Percentiles rank a stretch among this genome's conserved stretches.
These are phyloP conservation scores for Quercus phellos DNA, from an alignment of 331 rosid genomes.

Conservation along the genomic window DNA sequence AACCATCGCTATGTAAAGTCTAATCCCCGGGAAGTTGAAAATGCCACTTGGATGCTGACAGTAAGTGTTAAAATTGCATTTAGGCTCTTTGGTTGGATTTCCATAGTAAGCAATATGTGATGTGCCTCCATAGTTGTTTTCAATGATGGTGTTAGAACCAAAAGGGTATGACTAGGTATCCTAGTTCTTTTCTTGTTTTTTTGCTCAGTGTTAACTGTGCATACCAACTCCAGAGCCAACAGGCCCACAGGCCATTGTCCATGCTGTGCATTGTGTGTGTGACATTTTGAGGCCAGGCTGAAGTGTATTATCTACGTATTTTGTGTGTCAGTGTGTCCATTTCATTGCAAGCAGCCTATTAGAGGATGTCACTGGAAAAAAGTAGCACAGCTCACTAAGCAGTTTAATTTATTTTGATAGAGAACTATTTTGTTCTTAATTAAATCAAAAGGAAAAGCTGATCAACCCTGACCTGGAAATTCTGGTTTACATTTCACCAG, in stretches of 20 bases:
- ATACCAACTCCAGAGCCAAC: too few species aligned
- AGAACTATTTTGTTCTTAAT: not conserved
- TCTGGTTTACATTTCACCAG: not conserved
- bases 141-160: not conserved
- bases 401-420: not conserved
- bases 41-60: constrained; percentile 99
- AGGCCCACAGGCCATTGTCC: too few species aligned
- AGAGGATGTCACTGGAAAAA: not conserved
- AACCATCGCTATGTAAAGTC: constrained; percentile 98
- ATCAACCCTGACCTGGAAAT: not conserved
- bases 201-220: too few species aligned
- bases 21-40: constrained; percentile 97
- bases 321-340: too few species aligned
- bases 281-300: too few species aligned
- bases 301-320: too few species aligned
- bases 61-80: constrained; percentile 46
- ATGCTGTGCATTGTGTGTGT: too few species aligned
- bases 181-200: too few species aligned
- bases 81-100: constrained; percentile 7
- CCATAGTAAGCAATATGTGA: not conserved
- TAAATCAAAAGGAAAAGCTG: not conserved
- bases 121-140: not conserved
- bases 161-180: too few species aligned
- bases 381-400: not conserved
- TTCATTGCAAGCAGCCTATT: too few species aligned